Conservation (phyloP, 257 asterid species). For the Capsicum baccatum region DNA sequence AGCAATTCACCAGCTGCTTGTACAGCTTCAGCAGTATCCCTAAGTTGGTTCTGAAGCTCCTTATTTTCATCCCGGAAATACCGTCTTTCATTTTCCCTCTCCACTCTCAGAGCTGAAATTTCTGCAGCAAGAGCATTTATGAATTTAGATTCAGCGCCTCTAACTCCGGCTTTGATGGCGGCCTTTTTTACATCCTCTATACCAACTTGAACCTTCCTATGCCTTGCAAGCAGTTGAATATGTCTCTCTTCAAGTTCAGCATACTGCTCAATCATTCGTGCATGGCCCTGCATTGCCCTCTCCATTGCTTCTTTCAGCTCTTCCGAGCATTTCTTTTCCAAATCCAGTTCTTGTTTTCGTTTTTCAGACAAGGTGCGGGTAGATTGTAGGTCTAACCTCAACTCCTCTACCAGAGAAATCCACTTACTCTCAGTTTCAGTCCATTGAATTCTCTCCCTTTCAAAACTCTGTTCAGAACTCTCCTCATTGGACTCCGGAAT, state of each 20-base stretch:
- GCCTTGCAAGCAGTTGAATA: slow-evolving; percentile 84
- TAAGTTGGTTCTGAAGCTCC: slow-evolving; percentile 89
- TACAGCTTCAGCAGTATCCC: slow-evolving; percentile 99
- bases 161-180: slow-evolving; percentile 89
- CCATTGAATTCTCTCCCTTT: slow-evolving; percentile 82
- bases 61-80: slow-evolving; percentile 80
- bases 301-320: slow-evolving; percentile 99
- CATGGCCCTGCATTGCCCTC: slow-evolving; percentile 99
- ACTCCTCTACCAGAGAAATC: slow-evolving; percentile 86
- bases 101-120: slow-evolving; percentile 79
- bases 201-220: slow-evolving; percentile 80
- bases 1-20: slow-evolving; percentile 98
- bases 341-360: slow-evolving; percentile 81
- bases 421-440: slow-evolving; percentile 88
- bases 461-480: slow-evolving; percentile 39
- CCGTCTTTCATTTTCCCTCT: slow-evolving; percentile 82
- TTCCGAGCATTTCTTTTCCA: slow-evolving; percentile 83
- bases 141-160: slow-evolving; percentile 87
- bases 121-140: slow-evolving; percentile 91
- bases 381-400: slow-evolving; percentile 72
- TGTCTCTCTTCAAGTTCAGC: slow-evolving; percentile 97
- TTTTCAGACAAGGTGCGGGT: slow-evolving; percentile 56
- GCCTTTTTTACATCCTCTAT: slow-evolving; percentile 95
- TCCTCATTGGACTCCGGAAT: slow-evolving; percentile 20
- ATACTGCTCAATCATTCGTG: slow-evolving; percentile 98